A percentile compares a stretch with the other conserved stretches of the same genome.
phyloP scores from a whole-genome alignment of 75 land plant genomes.

The Pseudotsuga menziesii region DNA sequence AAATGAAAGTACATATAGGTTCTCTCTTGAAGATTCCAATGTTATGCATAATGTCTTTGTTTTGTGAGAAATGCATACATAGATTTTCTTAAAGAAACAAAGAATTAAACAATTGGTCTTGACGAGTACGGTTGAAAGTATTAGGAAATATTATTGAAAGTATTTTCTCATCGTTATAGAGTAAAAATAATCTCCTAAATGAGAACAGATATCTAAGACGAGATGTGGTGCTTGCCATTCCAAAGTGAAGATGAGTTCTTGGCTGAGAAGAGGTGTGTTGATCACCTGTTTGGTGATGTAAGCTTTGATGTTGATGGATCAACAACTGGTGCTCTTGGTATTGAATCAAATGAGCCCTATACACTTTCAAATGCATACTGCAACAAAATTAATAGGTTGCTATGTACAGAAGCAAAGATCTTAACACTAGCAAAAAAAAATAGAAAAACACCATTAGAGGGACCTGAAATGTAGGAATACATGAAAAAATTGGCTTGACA shows the following conservation, averaged over 20 bases:
- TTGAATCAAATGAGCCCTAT: too few relatives aligned
- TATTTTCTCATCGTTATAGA: slow-evolving; percentile 30
- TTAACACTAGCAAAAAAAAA: too few relatives aligned
- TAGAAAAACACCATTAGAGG: too few relatives aligned
- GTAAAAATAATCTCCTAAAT: slow-evolving; percentile 79
- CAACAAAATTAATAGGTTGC: too few relatives aligned
- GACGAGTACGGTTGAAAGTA: neutral
- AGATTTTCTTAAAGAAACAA: neutral
- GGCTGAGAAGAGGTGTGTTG: neutral
- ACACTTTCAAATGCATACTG: too few relatives aligned
- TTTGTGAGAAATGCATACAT: neutral
- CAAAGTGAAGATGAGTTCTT: too few relatives aligned
- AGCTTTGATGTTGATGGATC: neutral
- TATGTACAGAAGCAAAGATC: too few relatives aligned
- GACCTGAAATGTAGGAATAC: too few relatives aligned
- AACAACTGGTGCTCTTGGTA: too few relatives aligned
- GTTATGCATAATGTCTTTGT: neutral
- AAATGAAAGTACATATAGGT: neutral
- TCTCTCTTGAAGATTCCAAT: neutral
- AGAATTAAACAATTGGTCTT: neutral
- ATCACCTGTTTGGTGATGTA: slow-evolving; percentile 85
- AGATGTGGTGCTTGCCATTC: slow-evolving; percentile 40
- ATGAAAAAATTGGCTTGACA: too few relatives aligned
- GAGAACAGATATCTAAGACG: slow-evolving; percentile 31
- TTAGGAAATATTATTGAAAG: neutral